Evolutionary conservation across 768 basidiomycete genomes (phyloP).

Genomic region (Tremella yokohamensis): DNA sequence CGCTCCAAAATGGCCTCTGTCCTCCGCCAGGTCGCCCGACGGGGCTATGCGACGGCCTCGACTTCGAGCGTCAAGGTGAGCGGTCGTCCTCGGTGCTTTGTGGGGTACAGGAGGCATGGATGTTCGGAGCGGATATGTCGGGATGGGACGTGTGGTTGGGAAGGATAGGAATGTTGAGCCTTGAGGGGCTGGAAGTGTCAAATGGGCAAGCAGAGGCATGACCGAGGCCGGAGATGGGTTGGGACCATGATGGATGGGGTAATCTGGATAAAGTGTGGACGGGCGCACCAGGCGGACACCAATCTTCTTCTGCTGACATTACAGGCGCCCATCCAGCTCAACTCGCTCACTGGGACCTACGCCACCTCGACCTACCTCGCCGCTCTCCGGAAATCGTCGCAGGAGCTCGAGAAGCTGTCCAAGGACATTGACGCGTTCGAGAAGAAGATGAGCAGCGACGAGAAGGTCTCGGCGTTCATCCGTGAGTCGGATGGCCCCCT

Average conservation of each 20-base stretch:
- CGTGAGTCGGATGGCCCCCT: slow-evolving; percentile 32
- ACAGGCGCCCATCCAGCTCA: slow-evolving; percentile 50
- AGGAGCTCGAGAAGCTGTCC: slow-evolving; percentile 78
- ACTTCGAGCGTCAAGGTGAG: slow-evolving; percentile 44
- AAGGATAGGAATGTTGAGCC: neutral
- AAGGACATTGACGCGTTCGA: slow-evolving; percentile 71
- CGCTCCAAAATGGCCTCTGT: slow-evolving; percentile 40
- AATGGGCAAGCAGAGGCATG: neutral
- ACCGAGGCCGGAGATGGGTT: neutral
- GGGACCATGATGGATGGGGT: neutral
- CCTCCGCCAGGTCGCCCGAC: slow-evolving; percentile 39
- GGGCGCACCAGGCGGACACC: no score
- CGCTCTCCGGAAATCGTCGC: slow-evolving; percentile 70
- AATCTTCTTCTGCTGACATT: neutral
- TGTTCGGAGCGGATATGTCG: no score
- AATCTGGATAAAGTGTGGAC: neutral
- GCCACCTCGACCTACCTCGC: slow-evolving; percentile 51
- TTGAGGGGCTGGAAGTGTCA: neutral
- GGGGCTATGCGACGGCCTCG: slow-evolving; percentile 47
- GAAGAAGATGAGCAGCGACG: slow-evolving; percentile 63
- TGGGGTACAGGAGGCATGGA: neutral
- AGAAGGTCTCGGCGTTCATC: slow-evolving; percentile 69
- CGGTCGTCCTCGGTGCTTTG: neutral
- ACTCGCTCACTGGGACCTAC: slow-evolving; percentile 51
- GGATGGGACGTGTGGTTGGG: neutral